A percentile compares a stretch with the other conserved stretches of the same genome.
These are phyloP conservation scores for Lepidopterella palustris DNA, from an alignment of 495 filamentous ascomycete genomes.

Conservation along the genomic window DNA sequence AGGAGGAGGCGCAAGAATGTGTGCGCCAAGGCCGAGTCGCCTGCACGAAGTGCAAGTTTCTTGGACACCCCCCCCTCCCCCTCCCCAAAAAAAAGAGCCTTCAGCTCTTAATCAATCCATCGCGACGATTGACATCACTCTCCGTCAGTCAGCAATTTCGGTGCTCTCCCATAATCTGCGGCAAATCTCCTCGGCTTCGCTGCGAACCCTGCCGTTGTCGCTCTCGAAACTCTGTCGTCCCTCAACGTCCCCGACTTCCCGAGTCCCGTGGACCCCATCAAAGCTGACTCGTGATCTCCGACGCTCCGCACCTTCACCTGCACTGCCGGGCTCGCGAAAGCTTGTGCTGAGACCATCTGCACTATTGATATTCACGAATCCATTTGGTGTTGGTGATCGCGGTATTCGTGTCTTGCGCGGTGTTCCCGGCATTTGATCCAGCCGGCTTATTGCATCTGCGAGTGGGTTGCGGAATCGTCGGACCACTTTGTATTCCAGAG, in stretches of 20 bases:
- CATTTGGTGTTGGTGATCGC: conserved; percentile 26
- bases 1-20: not conserved
- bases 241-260: conserved; percentile 20
- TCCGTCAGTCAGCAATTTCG: conserved; percentile 20
- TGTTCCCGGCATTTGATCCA: conserved; percentile 44
- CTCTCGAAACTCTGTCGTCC: conserved; percentile 24
- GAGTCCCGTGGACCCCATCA: conserved; percentile 11
- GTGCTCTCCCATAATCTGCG: conserved; percentile 29
- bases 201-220: conserved; percentile 14
- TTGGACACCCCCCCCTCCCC: not conserved
- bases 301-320: conserved; percentile 13
- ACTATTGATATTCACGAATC: conserved; percentile 12
- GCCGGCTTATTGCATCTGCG: conserved; percentile 48
- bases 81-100: no score
- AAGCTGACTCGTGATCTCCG: conserved; percentile 25
- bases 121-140: conserved; percentile 19
- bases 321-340: conserved; percentile 16
- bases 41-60: not conserved
- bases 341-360: conserved; percentile 22
- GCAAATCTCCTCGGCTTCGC: conserved; percentile 31
- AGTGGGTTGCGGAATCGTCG: conserved; percentile 61
- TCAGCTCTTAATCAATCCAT: not conserved
- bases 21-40: not conserved
- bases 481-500: conserved; percentile 61
- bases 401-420: conserved; percentile 37